phyloP scores from a whole-genome alignment of 2,329 filamentous ascomycete genomes.

The Apiospora phragmitis region DNA sequence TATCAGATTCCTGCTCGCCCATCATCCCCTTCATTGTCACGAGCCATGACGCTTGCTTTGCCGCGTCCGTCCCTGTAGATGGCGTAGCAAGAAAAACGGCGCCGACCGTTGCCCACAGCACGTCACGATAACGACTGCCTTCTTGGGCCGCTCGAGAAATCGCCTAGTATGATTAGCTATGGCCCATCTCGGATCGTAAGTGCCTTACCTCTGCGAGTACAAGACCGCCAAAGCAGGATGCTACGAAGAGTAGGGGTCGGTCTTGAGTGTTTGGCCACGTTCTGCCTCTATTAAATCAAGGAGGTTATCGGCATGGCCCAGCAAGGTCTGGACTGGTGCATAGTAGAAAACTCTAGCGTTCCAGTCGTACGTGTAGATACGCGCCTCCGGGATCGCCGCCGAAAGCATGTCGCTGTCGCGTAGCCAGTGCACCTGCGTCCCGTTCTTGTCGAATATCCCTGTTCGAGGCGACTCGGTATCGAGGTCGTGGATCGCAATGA shows the following conservation, averaged over 20 bases:
- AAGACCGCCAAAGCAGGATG: conserved; percentile 24
- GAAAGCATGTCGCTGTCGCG: too few relatives aligned
- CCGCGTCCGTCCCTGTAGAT: conserved; percentile 21
- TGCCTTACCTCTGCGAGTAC: conserved; percentile 20
- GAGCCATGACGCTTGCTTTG: conserved; percentile 19
- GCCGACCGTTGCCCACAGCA: conserved; percentile 21
- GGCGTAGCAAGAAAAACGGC: conserved; percentile 24
- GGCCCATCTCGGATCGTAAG: background rate
- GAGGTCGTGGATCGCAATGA: conserved; percentile 27
- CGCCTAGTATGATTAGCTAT: conserved; percentile 14
- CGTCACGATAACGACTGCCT: conserved; percentile 19
- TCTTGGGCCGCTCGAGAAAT: conserved; percentile 21
- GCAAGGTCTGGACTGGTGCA: too few relatives aligned
- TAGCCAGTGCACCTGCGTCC: conserved; percentile 13
- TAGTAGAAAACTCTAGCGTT: too few relatives aligned
- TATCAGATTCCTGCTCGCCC: conserved; percentile 19
- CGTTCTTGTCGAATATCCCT: conserved; percentile 20
- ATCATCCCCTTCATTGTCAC: conserved; percentile 19
- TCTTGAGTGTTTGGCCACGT: conserved; percentile 10
- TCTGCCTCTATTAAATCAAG: conserved; percentile 17
- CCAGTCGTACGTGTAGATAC: too few relatives aligned
- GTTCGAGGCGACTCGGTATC: conserved; percentile 24
- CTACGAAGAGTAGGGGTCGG: conserved; percentile 23
- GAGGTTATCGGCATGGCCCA: too few relatives aligned
- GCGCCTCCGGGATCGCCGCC: too few relatives aligned